A percentile compares a stretch with the other conserved stretches of the same genome.
Conservation (phyloP, 441 rosid species). For the Pelargonium citronellum region DNA sequence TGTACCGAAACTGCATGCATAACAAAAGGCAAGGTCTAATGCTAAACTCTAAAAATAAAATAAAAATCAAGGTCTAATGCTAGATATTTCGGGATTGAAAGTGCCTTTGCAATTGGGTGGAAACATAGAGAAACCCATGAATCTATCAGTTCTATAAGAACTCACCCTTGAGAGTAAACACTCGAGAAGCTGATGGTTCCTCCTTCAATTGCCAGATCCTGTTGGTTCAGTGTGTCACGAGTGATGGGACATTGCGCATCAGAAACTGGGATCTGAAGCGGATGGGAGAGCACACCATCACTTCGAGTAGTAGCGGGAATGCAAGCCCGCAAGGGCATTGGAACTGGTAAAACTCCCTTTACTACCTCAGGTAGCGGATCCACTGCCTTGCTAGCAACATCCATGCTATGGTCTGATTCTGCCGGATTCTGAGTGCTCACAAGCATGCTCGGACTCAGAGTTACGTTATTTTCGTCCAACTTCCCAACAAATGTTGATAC, state of each 20-base stretch:
- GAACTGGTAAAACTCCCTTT: conserved; percentile 35
- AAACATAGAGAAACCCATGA: too few relatives aligned
- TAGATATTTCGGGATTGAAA: too few relatives aligned
- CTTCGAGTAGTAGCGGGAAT: conserved; percentile 26
- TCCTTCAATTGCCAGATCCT: conserved; percentile 53
- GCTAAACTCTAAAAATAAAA: too few relatives aligned
- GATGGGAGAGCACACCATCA: conserved; percentile 33
- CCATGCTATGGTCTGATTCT: conserved; percentile 51
- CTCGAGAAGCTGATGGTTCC: conserved; percentile 66
- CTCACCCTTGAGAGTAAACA: conserved; percentile 48
- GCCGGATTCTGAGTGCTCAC: neutral
- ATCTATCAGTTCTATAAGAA: neutral
- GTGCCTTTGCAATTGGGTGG: too few relatives aligned
- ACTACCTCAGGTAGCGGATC: conserved; percentile 48
- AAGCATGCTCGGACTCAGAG: neutral
- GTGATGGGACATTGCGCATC: conserved; percentile 50
- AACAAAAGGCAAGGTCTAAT: too few relatives aligned
- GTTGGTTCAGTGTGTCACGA: conserved; percentile 37
- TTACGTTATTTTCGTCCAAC: neutral
- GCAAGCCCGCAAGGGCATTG: conserved; percentile 29
- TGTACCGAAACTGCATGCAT: too few relatives aligned
- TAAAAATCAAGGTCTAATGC: too few relatives aligned
- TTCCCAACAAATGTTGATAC: neutral
- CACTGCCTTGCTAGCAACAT: conserved; percentile 35
- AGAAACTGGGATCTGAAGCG: conserved; percentile 41